Evolutionary conservation across 805 yeast genomes (phyloP), one percentile per base, ranked within the genome.

Genomic region (Candida suzukii): DNA sequence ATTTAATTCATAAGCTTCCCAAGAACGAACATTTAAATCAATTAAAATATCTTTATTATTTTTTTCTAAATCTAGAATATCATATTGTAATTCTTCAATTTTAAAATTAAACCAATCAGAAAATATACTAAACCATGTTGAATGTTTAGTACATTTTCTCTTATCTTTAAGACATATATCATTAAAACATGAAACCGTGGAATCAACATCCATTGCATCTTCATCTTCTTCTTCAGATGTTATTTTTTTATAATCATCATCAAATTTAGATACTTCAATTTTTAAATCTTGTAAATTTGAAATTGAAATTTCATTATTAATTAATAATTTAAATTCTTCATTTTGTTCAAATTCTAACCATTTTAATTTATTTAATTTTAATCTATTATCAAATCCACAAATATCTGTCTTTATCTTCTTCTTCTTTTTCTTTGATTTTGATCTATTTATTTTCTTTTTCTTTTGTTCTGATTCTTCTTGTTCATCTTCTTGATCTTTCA

Each of bases 91-190:
- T 16, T 52, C 57, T 5, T 54, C 57, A n/a, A 67, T 36, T 17
- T 61, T 58, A 22, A 55, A 34, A 28, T 64, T 64, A 25, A 73
- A 58, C 36, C 66, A 67, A 36, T 61, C 65, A 37, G 47, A 47
- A 14, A 57, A 45, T 30, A 67, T 61, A 13, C 50, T 44, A 41
- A 48, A 53, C 67, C 67, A 63, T 1, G 57, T 53, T 20, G 53
- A 42, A 47, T 80, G 88, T 37, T 73, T 70, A 3, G 53, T 53
- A 53, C 88, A 80, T 48, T 76, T 78, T 41, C 71, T 66, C 45
- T 71, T 72, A 38, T 80, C 85, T 10, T 63, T 55, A 7, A 77
- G 52, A 49, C 87, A 80, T 1, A 74, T 38, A 9, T 43, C 44
- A 44, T 53, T 48, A 40, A 51, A 43, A 37, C 18, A 39, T 8